Conservation (phyloP, 805 yeast genomes). For the Suhomyces pyralidae region DNA sequence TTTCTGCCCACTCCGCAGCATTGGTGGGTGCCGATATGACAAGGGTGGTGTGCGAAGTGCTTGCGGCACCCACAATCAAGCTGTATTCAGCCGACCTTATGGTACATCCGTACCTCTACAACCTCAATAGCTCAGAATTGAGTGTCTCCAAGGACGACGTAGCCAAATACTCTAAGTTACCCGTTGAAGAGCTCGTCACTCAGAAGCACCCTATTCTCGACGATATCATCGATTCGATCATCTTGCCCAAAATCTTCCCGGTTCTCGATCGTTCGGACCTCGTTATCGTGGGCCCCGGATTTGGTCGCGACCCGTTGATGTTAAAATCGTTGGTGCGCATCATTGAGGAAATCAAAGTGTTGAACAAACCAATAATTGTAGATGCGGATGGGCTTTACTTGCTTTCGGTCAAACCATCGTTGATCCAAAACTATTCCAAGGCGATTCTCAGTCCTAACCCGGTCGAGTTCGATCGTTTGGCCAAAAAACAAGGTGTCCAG, state of each 20-base stretch:
- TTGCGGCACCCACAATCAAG: constrained; percentile 80
- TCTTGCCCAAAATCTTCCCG: constrained; percentile 53
- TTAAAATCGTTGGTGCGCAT: constrained; percentile 55
- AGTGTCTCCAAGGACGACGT: constrained; percentile 16
- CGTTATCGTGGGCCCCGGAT: constrained; percentile 89
- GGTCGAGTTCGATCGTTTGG: constrained; percentile 73
- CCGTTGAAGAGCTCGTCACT: constrained; percentile 22
- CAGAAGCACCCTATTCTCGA: constrained; percentile 21
- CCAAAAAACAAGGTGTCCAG: constrained; percentile 44
- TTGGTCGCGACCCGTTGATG: constrained; percentile 80
- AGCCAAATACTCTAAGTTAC: constrained; percentile 11
- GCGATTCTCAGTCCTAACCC: constrained; percentile 88
- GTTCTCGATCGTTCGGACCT: constrained; percentile 70
- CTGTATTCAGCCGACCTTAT: constrained; percentile 87
- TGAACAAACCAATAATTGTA: constrained; percentile 67
- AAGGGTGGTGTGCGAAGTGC: constrained; percentile 80
- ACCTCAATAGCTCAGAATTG: constrained; percentile 34
- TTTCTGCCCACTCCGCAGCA: constrained; percentile 82
- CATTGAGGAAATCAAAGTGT: constrained; percentile 52
- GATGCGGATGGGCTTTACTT: constrained; percentile 89
- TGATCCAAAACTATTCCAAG: constrained; percentile 52
- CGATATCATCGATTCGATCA: constrained; percentile 35
- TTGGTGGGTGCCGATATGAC: constrained; percentile 84
- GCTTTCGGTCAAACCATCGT: constrained; percentile 53
- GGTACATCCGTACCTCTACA: constrained; percentile 89